Evolutionary conservation across 2,329 filamentous ascomycete genomes (phyloP).

Genomic region (Penicillium sp.): DNA sequence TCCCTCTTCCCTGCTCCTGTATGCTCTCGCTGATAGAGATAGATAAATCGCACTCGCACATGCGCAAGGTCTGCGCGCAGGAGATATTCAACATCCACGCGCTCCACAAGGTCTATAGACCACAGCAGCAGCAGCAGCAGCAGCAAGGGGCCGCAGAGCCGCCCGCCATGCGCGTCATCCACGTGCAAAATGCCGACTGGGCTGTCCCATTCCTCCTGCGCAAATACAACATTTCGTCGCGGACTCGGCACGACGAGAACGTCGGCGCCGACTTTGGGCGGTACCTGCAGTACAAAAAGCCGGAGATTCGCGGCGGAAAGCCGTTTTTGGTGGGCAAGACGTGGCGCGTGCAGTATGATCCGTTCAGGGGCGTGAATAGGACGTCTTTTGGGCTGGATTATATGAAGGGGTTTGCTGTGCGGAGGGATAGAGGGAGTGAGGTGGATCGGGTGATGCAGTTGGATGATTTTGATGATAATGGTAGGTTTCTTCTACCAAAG

Average conservation of each 20-base stretch:
- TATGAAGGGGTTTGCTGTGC: conserved; percentile 41
- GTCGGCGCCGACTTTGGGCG: conserved; percentile 48
- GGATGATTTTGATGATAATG: conserved; percentile 45
- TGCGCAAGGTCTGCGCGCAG: conserved; percentile 45
- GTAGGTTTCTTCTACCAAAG: conserved; percentile 14
- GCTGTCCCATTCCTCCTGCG: conserved; percentile 46
- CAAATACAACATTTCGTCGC: conserved; percentile 48
- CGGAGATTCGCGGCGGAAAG: conserved; percentile 47
- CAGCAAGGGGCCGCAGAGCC: conserved; percentile 14
- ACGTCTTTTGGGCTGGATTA: conserved; percentile 52
- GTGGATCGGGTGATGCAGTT: conserved; percentile 48
- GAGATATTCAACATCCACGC: conserved; percentile 45
- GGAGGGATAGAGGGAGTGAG: conserved; percentile 16
- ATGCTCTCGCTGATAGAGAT: conserved; percentile 6
- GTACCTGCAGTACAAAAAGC: conserved; percentile 47
- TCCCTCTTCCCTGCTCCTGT: not conserved
- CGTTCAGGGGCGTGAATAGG: conserved; percentile 48
- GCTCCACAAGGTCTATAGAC: conserved; percentile 42
- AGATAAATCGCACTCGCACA: conserved; percentile 35
- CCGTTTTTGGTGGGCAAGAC: conserved; percentile 51
- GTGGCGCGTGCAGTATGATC: conserved; percentile 48
- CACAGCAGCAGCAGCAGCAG: not conserved
- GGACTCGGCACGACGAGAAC: conserved; percentile 30
- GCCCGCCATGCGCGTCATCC: conserved; percentile 34
- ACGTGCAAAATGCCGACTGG: conserved; percentile 54